Evolutionary conservation across 2,329 filamentous ascomycete species (phyloP), one percentile per base, ranked within the genome.

Genomic region (Trichoderma sp.): DNA sequence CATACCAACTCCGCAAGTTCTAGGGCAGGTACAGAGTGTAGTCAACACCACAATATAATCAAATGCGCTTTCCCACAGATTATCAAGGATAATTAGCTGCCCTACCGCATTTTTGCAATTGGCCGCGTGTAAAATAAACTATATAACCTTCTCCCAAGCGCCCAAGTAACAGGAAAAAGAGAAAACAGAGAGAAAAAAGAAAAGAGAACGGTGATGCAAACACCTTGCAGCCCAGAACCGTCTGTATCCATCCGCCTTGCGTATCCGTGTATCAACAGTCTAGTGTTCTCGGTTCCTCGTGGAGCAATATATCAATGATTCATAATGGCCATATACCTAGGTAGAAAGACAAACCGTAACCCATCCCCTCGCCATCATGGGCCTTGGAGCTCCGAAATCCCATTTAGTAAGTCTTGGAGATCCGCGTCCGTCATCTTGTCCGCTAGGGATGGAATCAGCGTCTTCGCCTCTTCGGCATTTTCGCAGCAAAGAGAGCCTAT

Each of bases 401-500:
- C 93, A 76, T 97, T 90, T 68, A 99, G 85, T 68, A 98, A 83
- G 70, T 93, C 90, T 79, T 97, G 90, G 71, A 99, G 81, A 73
- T 97, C 92, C 39, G 93, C 91, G 77, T 98, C 94, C 70, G 86
- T 87, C 75, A 98, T 96, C 82, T 99, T 99, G 79, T 93, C 90
- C 73, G 89, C 86, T 60, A 99, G 80, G 67, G 87, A 97, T 1
- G 95, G 96, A 70, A 99, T 97, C 68, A 99, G 85, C 9, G 93
- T 97, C 82, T 97, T 97, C 69, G 95, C 95, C 81, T 99, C 96
- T 77, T 99, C 95, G 68, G 93, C 91, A 53, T 89, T 91, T 74
- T 97, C 94, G 77, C 94, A 97, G 80, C 93, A 97, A 45, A 99
- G 84, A 35, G 92, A 97, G 37, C 93, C 94, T 96, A n/a, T 12